Percentiles rank a stretch among this genome's conserved stretches.
phyloP scores from a whole-genome alignment of 257 asterid genomes.

The Fraxinus cuspidata region DNA sequence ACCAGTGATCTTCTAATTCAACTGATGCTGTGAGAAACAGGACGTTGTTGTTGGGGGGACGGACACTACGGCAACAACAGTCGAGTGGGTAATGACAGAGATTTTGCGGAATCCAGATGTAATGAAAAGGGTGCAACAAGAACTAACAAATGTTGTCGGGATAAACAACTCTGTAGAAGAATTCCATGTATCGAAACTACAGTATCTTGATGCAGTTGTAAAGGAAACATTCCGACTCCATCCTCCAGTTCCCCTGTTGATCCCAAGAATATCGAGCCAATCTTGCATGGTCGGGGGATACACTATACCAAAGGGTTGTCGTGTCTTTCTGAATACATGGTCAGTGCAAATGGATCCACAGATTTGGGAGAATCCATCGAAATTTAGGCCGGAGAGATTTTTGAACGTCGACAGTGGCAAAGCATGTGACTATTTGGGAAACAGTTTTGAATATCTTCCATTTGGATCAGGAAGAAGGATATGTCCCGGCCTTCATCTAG shows the following conservation, averaged over 20 bases:
- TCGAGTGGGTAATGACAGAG: conserved; percentile 43
- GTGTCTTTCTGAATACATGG: conserved; percentile 36
- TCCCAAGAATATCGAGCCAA: conserved; percentile 37
- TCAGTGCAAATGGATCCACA: conserved; percentile 39
- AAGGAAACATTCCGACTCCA: conserved; percentile 47
- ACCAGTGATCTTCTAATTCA: background rate
- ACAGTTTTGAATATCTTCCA: conserved; percentile 39
- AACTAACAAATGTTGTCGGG: conserved; percentile 38
- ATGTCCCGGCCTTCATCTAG: conserved; percentile 44
- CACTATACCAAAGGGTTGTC: conserved; percentile 40
- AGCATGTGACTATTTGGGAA: conserved; percentile 33
- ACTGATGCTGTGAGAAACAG: conserved; percentile 13
- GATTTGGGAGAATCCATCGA: conserved; percentile 45
- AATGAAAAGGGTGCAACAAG: conserved; percentile 37
- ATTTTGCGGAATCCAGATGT: conserved; percentile 28
- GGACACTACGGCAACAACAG: conserved; percentile 37
- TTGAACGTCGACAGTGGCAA: conserved; percentile 11
- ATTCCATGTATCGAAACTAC: conserved; percentile 35
- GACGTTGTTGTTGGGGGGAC: conserved; percentile 39
- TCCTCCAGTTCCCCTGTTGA: conserved; percentile 36
- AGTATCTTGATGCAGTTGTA: conserved; percentile 36
- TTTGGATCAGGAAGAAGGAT: conserved; percentile 53
- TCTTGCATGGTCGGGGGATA: conserved; percentile 29
- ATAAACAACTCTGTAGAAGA: conserved; percentile 41
- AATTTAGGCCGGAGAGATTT: conserved; percentile 52